These are phyloP conservation scores for Pleurotus sapidus DNA, from an alignment of 768 basidiomycete species.

Conservation along the genomic window DNA sequence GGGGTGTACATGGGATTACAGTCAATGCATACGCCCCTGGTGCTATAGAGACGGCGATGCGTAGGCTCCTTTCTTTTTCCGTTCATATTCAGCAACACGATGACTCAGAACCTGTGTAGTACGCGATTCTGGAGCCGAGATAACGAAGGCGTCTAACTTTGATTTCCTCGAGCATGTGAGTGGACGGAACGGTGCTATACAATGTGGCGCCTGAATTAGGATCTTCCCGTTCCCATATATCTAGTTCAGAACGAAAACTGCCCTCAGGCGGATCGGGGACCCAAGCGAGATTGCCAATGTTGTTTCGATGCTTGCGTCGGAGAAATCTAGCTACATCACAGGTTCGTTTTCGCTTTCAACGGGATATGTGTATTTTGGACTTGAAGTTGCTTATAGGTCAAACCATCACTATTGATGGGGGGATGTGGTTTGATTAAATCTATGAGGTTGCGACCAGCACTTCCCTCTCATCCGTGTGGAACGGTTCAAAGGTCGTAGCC, in stretches of 20 bases:
- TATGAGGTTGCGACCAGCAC: background rate
- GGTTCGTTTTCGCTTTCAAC: conserved; percentile 12
- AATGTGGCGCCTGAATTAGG: no score
- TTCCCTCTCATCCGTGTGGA: no score
- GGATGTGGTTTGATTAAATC: conserved; percentile 11
- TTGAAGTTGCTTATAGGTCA: conserved; percentile 3
- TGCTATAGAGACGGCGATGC: conserved; percentile 8
- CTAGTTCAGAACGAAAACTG: background rate
- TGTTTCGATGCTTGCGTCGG: conserved; percentile 29
- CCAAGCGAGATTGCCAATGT: conserved; percentile 18
- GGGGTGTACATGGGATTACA: conserved; percentile 11
- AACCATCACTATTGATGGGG: conserved; percentile 11
- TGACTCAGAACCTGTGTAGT: no score
- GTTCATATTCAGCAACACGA: background rate
- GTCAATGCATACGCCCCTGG: conserved; percentile 18
- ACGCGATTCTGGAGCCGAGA: no score
- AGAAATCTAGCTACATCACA: conserved; percentile 27
- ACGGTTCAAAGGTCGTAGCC: no score
- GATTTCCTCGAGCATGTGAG: no score
- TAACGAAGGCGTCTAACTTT: no score
- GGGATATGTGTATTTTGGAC: background rate
- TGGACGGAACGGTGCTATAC: no score
- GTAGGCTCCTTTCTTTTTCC: background rate
- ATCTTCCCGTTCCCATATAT: no score
- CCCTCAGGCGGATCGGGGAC: conserved; percentile 1